phyloP scores from a whole-genome alignment of 257 asterid species.

The Henckelia pumila region DNA sequence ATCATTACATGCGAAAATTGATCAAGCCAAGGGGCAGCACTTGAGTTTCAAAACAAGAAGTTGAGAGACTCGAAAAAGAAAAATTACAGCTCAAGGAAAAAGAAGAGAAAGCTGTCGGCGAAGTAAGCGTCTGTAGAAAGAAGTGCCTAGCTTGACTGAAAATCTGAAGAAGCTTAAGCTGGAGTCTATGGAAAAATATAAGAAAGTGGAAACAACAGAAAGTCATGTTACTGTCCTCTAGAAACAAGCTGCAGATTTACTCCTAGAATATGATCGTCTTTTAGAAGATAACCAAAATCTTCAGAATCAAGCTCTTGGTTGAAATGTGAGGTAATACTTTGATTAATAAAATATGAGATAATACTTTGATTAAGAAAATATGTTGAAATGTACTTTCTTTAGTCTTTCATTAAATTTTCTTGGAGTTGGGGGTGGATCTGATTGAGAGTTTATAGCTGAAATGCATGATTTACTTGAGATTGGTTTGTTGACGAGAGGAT shows the following conservation, averaged over 20 bases:
- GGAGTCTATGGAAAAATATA: slow-evolving; percentile 54
- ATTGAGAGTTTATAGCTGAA: too few relatives aligned
- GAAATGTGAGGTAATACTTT: too few relatives aligned
- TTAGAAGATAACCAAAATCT: slow-evolving; percentile 88
- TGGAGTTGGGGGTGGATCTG: too few relatives aligned
- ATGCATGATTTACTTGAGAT: too few relatives aligned
- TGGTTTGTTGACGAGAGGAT: too few relatives aligned
- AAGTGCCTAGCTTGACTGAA: slow-evolving; percentile 48
- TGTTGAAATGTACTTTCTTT: too few relatives aligned
- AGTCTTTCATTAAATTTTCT: too few relatives aligned
- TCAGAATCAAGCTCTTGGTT: slow-evolving; percentile 57
- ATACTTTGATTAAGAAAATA: too few relatives aligned
- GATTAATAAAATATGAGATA: too few relatives aligned
- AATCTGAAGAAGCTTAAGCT: slow-evolving; percentile 59
- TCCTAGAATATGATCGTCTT: slow-evolving; percentile 77
- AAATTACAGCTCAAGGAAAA: slow-evolving; percentile 59
- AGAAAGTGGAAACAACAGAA: slow-evolving; percentile 75
- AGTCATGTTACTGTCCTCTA: slow-evolving; percentile 68
- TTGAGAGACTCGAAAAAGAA: slow-evolving; percentile 71
- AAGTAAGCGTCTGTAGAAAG: slow-evolving; percentile 51
- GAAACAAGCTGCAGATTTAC: slow-evolving; percentile 79
- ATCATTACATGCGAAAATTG: slow-evolving; percentile 71
- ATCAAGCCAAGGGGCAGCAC: slow-evolving; percentile 48
- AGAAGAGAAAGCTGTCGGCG: slow-evolving; percentile 59
- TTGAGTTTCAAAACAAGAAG: slow-evolving; percentile 65